These are phyloP conservation scores for Limonomyces culmigenus DNA, from an alignment of 1,284 basidiomycete species.

Conservation along the genomic window DNA sequence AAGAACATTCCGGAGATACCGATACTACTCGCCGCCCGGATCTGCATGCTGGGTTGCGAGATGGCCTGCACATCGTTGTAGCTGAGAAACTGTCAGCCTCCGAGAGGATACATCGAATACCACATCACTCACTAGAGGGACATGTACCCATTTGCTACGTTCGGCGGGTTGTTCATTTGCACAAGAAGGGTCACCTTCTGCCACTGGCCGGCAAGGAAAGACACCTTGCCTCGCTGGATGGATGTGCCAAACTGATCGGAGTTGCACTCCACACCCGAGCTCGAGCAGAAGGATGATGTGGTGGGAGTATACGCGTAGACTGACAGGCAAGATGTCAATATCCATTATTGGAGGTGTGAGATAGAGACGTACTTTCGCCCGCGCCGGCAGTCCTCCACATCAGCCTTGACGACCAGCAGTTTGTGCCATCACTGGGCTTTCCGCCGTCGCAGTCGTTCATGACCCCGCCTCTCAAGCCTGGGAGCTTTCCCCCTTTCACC, in stretches of 20 bases:
- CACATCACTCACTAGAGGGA: conserved; percentile 29
- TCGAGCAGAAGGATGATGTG: conserved; percentile 20
- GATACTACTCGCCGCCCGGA: conserved; percentile 26
- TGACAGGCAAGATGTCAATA: conserved; percentile 12
- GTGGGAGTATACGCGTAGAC: conserved; percentile 49
- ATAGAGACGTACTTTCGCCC: conserved; percentile 20
- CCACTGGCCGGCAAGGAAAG: conserved; percentile 32
- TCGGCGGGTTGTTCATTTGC: conserved; percentile 38
- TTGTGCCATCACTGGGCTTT: conserved; percentile 17
- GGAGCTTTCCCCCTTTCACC: conserved; percentile 30
- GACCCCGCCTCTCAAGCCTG: conserved; percentile 23
- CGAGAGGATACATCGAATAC: neutral
- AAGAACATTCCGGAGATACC: conserved; percentile 46
- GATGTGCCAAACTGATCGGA: conserved; percentile 23
- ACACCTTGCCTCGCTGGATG: conserved; percentile 21
- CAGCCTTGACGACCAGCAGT: conserved; percentile 27
- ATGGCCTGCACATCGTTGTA: conserved; percentile 37
- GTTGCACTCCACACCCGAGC: conserved; percentile 17
- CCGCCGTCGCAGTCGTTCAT: conserved; percentile 24
- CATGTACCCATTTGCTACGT: conserved; percentile 38
- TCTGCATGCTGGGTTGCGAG: conserved; percentile 31
- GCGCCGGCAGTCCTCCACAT: conserved; percentile 26
- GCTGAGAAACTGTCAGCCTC: conserved; percentile 14
- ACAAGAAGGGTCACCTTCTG: conserved; percentile 38
- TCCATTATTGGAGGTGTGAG: conserved; percentile 2